These are phyloP conservation scores for Mimosa bimucronata DNA, from an alignment of 306 rosid species.

Conservation along the genomic window DNA sequence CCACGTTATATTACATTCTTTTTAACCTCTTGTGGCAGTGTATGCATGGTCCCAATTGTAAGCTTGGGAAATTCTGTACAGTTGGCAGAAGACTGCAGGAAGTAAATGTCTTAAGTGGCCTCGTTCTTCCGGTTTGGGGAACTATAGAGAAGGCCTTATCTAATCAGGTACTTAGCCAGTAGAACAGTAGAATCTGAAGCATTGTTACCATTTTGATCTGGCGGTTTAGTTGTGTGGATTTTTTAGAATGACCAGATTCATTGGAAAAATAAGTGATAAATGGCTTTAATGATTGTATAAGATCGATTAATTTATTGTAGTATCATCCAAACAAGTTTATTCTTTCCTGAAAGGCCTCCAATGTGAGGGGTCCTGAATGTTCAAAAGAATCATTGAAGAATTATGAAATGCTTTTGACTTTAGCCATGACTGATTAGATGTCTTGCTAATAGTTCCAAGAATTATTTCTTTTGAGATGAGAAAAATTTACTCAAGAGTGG, in stretches of 20 bases:
- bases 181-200: slow-evolving; percentile 17
- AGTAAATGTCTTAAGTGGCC: slow-evolving; percentile 95
- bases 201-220: slow-evolving; percentile 21
- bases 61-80: slow-evolving; percentile 83
- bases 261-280: neutral
- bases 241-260: neutral
- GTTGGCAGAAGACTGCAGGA: slow-evolving; percentile 98
- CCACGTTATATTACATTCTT: slow-evolving; percentile 1
- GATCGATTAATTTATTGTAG: slow-evolving; percentile 17
- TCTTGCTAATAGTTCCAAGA: slow-evolving; percentile 6
- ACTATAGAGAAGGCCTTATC: slow-evolving; percentile 91
- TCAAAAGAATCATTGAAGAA: slow-evolving; percentile 13
- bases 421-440: slow-evolving; percentile 16
- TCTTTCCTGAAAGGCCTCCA: slow-evolving; percentile 5
- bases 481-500: slow-evolving; percentile 18
- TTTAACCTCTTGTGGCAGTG: slow-evolving; percentile 62
- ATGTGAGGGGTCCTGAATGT: neutral
- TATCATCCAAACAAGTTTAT: slow-evolving; percentile 17
- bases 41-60: slow-evolving; percentile 99
- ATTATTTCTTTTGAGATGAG: slow-evolving; percentile 5
- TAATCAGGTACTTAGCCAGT: slow-evolving; percentile 68
- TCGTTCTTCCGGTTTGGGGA: slow-evolving; percentile 98
- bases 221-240: slow-evolving; percentile 21
- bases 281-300: slow-evolving; percentile 26
- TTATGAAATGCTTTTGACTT: slow-evolving; percentile 9